These are phyloP conservation scores for Auricularia heimuer DNA, from an alignment of 768 basidiomycete species.

Conservation along the genomic window DNA sequence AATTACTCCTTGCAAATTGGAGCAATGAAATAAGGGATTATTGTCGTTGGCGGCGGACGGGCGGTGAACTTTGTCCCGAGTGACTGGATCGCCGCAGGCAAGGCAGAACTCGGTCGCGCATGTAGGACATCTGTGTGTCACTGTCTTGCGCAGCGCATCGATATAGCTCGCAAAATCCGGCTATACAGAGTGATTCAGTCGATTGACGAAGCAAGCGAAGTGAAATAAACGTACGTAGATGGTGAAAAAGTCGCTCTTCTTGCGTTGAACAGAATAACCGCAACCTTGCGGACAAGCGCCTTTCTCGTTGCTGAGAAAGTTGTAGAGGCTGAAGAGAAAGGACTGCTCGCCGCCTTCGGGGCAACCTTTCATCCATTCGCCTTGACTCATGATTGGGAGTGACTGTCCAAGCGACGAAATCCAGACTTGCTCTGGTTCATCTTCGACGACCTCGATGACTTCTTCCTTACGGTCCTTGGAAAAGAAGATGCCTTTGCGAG, in stretches of 20 bases:
- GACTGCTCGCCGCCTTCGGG: slow-evolving; percentile 88
- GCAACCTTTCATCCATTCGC: slow-evolving; percentile 96
- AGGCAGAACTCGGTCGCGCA: slow-evolving; percentile 48
- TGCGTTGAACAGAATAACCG: slow-evolving; percentile 47
- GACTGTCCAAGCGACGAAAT: neutral
- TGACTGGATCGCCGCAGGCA: slow-evolving; percentile 64
- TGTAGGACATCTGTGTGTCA: slow-evolving; percentile 50
- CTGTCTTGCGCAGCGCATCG: slow-evolving; percentile 45
- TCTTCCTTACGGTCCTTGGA: slow-evolving; percentile 89
- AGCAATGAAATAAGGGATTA: slow-evolving; percentile 74
- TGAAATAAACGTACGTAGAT: slow-evolving; percentile 51
- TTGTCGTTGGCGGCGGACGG: slow-evolving; percentile 30
- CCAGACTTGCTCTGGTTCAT: slow-evolving; percentile 37
- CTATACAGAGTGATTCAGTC: slow-evolving; percentile 28
- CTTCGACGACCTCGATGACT: slow-evolving; percentile 85
- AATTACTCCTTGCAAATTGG: slow-evolving; percentile 80
- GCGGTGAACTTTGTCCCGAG: slow-evolving; percentile 34
- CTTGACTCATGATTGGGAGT: slow-evolving; percentile 61
- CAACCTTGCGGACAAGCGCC: slow-evolving; percentile 71
- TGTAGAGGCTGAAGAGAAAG: slow-evolving; percentile 78
- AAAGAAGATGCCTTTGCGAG: slow-evolving; percentile 70
- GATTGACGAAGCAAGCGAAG: slow-evolving; percentile 2
- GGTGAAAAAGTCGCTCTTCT: slow-evolving; percentile 73
- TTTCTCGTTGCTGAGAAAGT: slow-evolving; percentile 51
- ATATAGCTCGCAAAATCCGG: slow-evolving; percentile 64